Evolutionary conservation across 495 filamentous ascomycete species (phyloP), one percentile per base, ranked within the genome.

Genomic region (Aeminium ludgeri): DNA sequence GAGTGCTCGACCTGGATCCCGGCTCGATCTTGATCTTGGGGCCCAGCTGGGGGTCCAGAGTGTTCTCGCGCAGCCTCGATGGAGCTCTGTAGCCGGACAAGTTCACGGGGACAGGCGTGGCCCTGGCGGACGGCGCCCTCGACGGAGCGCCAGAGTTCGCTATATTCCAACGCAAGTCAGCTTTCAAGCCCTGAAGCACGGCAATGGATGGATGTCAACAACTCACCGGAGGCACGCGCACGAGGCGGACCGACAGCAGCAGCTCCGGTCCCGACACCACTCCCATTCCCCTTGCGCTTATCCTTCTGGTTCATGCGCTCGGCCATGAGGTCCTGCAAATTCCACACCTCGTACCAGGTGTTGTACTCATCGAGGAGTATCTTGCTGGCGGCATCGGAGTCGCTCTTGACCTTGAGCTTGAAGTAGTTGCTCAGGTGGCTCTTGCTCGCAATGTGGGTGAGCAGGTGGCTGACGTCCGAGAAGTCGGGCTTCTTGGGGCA

Each of bases 361-460:
- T 85, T 69, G 50, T 80, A 92, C 13, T 61, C 52, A 13, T 69
- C 59, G 10, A 83, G 63, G 10, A 67, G 55, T 1, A 63, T 48
- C 4, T 59, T 55, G 4, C 73, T 69, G 0, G 55, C 51, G 4
- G 46, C 44, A 29, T 91, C 78, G 18, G 67, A 61, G 20, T 67
- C 60, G 35, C 73, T 66, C 43, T 66, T 68, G 39, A 93, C 67
- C 45, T 78, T 67, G 28, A 81, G 61, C 47, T 80, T 82, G 66
- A 80, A 82, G 36, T 77, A 69, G 47, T 79, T 65, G 12, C 80
- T 70, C 10, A 93, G 60, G 55, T 95, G 86, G 27, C 74, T 76
- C 53, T 93, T 93, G 37, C 84, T 92, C 18, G 74, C 68, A 13
- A 91, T 68, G 51, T 95, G 86, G 25, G 86, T 95, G 43, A 95